Evolutionary conservation across 2,329 filamentous ascomycete genomes (phyloP).

Genomic region (Colletotrichum destructivum): DNA sequence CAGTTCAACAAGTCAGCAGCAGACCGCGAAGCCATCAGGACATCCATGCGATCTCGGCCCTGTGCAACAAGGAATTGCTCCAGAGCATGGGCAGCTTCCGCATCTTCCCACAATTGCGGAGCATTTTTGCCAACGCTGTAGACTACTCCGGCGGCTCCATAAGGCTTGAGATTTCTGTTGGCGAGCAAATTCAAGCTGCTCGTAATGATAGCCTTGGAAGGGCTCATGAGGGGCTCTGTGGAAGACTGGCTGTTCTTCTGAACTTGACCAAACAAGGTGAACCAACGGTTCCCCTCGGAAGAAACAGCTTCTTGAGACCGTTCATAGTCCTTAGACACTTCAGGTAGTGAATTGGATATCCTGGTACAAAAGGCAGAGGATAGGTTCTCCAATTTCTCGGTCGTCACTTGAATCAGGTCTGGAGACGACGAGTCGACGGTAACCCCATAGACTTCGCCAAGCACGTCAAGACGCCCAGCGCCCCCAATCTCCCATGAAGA

Average conservation of each 20-base stretch:
- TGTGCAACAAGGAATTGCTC: constrained; percentile 64
- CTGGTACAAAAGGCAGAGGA: constrained; percentile 73
- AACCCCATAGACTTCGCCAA: constrained; percentile 65
- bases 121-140: constrained; percentile 47
- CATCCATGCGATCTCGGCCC: constrained; percentile 68
- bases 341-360: constrained; percentile 83
- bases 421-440: constrained; percentile 58
- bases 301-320: constrained; percentile 80
- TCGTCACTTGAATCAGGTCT: constrained; percentile 64
- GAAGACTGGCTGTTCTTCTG: constrained; percentile 49
- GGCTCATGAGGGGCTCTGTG: constrained; percentile 49
- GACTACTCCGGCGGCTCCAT: constrained; percentile 66
- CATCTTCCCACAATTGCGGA: constrained; percentile 58
- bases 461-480: constrained; percentile 52
- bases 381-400: constrained; percentile 74
- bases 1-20: constrained; percentile 76
- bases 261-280: constrained; percentile 68
- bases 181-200: constrained; percentile 59
- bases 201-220: constrained; percentile 44
- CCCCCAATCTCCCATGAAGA: constrained; percentile 48
- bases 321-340: constrained; percentile 83
- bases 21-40: constrained; percentile 78
- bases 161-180: constrained; percentile 70
- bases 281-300: constrained; percentile 78
- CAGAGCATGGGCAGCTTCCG: constrained; percentile 52